These are phyloP conservation scores for Chenopodium berlandieri DNA, from an alignment of 148 eudicot species.

Conservation along the genomic window DNA sequence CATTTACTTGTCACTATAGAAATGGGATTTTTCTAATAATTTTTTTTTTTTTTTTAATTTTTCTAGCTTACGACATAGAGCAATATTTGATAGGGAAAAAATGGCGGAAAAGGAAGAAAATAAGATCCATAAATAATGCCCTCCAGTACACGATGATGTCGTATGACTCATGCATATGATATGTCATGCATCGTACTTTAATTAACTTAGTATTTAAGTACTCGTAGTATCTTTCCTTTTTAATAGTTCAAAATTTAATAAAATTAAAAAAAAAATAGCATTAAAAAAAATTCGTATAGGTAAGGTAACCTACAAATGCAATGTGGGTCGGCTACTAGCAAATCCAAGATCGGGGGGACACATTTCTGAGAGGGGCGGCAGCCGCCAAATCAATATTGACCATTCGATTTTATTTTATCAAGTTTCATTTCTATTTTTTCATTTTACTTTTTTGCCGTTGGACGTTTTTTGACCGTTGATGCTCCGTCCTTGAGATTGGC, in stretches of 20 bases:
- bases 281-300: not conserved
- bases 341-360: conserved; percentile 28
- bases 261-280: not conserved
- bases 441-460: conserved; percentile 9
- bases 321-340: conserved; percentile 29
- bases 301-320: conserved; percentile 34
- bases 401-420: conserved; percentile 29
- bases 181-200: not conserved
- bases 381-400: conserved; percentile 37
- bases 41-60: no score
- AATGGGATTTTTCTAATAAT: no score
- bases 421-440: no score
- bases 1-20: no score
- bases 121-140: not conserved
- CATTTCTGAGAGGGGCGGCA: conserved; percentile 32
- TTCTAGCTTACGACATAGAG: no score
- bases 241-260: not conserved
- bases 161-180: not conserved
- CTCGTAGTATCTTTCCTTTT: not conserved
- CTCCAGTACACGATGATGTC: not conserved
- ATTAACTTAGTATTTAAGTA: not conserved
- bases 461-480: conserved; percentile 14
- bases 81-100: not conserved
- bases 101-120: not conserved
- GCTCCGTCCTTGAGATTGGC: not conserved